phyloP scores from a whole-genome alignment of 1,139 yeast species.

The Pichia sp. region DNA sequence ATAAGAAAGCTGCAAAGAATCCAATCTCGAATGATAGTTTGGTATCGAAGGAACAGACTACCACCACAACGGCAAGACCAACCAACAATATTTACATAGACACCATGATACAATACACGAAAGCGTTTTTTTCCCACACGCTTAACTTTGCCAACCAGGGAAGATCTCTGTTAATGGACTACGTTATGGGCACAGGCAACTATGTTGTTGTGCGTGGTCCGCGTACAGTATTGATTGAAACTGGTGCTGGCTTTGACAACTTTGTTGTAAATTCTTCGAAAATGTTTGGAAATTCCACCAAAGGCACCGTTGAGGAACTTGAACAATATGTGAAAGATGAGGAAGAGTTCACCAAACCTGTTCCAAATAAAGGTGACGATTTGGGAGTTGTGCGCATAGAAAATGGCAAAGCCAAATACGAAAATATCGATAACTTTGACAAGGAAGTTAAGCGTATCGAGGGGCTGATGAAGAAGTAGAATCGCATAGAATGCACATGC shows the following conservation, averaged over 20 bases:
- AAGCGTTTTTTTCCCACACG: neutral
- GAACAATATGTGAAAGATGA: conserved; percentile 24
- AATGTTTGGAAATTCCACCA: neutral
- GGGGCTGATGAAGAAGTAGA: conserved; percentile 10
- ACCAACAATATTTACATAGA: conserved; percentile 7
- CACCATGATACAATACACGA: neutral
- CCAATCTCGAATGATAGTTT: neutral
- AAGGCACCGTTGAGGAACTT: conserved; percentile 4
- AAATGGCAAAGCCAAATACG: conserved; percentile 36
- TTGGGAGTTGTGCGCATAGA: conserved; percentile 39
- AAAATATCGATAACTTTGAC: conserved; percentile 38
- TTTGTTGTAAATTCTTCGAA: conserved; percentile 9
- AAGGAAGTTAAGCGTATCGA: conserved; percentile 33
- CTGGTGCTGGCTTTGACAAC: conserved; percentile 24
- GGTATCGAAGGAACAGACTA: neutral
- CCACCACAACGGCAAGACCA: neutral
- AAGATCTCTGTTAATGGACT: conserved; percentile 3
- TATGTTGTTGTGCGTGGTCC: conserved; percentile 51
- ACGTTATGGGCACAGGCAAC: conserved; percentile 28
- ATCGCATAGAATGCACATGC: too few species aligned
- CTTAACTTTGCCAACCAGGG: neutral
- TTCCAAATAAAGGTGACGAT: conserved; percentile 30
- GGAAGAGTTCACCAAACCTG: conserved; percentile 21
- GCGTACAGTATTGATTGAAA: conserved; percentile 44
- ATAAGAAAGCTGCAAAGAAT: neutral